Conservation (phyloP, 1,139 yeast species). For the Debaryomycetaceae sp. region DNA sequence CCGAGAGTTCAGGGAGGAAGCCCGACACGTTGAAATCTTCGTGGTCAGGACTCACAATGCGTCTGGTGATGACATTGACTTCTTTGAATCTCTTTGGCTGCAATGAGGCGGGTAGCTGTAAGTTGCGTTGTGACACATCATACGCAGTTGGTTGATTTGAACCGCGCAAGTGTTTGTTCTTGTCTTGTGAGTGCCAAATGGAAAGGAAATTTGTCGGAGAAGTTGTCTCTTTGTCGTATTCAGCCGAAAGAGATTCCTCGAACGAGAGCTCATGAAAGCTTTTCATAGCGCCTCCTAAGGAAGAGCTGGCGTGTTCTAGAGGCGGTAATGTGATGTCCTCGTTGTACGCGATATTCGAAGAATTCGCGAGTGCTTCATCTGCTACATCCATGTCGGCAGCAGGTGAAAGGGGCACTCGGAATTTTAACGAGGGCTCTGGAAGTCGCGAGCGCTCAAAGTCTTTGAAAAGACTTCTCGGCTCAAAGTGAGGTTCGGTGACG, state of each 20-base stretch:
- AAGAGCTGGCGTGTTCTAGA: slow-evolving; percentile 30
- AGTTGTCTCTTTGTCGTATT: slow-evolving; percentile 29
- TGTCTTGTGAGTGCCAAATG: slow-evolving; percentile 43
- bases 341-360: slow-evolving; percentile 40
- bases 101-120: slow-evolving; percentile 21
- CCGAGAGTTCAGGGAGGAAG: slow-evolving; percentile 43
- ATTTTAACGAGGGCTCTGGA: not conserved
- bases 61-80: slow-evolving; percentile 40
- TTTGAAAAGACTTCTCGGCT: slow-evolving; percentile 3
- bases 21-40: slow-evolving; percentile 37
- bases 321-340: slow-evolving; percentile 36
- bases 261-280: slow-evolving; percentile 22
- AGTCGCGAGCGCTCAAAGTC: not conserved
- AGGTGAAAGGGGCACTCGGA: not conserved
- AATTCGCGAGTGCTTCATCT: slow-evolving; percentile 29
- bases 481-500: not conserved
- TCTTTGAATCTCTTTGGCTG: slow-evolving; percentile 36
- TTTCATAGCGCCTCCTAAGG: slow-evolving; percentile 36
- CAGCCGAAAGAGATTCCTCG: slow-evolving; percentile 43
- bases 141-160: slow-evolving; percentile 10
- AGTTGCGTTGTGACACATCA: slow-evolving; percentile 10
- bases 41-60: slow-evolving; percentile 36
- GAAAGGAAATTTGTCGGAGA: slow-evolving; percentile 29
- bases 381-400: not conserved
- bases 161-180: slow-evolving; percentile 7